Evolutionary conservation across 305 asterid species (phyloP), one percentile per base, ranked within the genome.

Genomic region (Withania somnifera): DNA sequence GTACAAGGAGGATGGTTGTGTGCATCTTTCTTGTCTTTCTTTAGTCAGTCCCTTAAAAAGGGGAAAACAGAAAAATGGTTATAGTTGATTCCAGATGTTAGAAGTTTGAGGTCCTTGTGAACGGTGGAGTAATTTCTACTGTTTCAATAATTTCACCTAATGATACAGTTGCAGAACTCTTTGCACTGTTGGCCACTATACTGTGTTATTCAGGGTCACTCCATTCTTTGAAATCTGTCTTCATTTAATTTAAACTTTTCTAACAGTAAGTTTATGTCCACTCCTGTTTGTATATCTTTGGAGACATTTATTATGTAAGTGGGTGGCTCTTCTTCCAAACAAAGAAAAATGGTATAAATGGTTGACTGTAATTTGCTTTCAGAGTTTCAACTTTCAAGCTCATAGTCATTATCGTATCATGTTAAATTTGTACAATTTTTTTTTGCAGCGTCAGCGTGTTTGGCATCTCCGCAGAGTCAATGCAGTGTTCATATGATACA

Each of bases 401-500:
- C 28, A n/a, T n/a, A n/a, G n/a, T n/a, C n/a, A 47, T 24, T 47
- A 52, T 63, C 63, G 50, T 75, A 45, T 79, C 42, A 19, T 80
- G 63, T 77, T 61, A 22, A 80, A 63, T 69, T 81, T 64, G 11
- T 13, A 30, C 75, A 79, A 42, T 22, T 40, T 28, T 66, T 28
- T 64, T 80, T 38, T 85, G 87, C 90, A 96, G 99, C 77, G 90
- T 91, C 19, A 96, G 97, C 68, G 99, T 96, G 54, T 96, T 96
- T 42, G 99, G 99, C 17, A 97, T 96, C 81, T 96, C 99, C 4
- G 94, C 98, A 3, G 98, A 96, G n/a, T 96, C 99, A 10, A 96
- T 96, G 99, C 99, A 96, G 85, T 94, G 98, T 87, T 94, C 98
- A 1, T 96, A 85, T 54, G 98, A 96, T 87, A 76, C 88, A 34